phyloP scores from a whole-genome alignment of 176 grass and related monocot genomes.

The Triticum turgidum region DNA sequence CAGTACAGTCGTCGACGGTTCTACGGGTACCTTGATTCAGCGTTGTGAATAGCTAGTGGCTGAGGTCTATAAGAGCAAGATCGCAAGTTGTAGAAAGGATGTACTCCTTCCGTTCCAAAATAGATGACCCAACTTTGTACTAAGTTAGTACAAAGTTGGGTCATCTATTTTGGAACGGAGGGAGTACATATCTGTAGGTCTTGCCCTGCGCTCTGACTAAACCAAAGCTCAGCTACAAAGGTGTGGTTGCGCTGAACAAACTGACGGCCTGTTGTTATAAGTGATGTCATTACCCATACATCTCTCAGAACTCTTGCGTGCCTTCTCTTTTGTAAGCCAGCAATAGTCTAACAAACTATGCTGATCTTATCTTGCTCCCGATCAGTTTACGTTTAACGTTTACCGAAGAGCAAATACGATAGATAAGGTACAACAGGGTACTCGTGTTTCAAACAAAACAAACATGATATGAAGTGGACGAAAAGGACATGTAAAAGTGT shows the following conservation, averaged over 20 bases:
- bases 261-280: background rate
- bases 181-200: constrained; percentile 17
- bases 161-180: no score
- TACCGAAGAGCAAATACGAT: no score
- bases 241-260: constrained; percentile 6
- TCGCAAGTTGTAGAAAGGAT: background rate
- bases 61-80: background rate
- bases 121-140: no score
- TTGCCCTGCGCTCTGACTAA: background rate
- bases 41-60: constrained; percentile 34
- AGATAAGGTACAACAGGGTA: no score
- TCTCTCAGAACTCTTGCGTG: background rate
- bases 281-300: background rate
- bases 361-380: background rate
- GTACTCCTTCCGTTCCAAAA: no score
- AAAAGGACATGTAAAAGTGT: no score
- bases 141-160: no score
- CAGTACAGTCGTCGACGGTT: constrained; percentile 51
- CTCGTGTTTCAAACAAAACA: no score
- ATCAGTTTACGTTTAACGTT: background rate
- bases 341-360: background rate
- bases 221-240: background rate
- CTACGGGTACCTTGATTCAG: constrained; percentile 63
- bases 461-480: no score
- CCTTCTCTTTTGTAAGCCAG: background rate